Evolutionary conservation across 495 filamentous ascomycete genomes (phyloP).

Genomic region (Penicillium maclennaniae): DNA sequence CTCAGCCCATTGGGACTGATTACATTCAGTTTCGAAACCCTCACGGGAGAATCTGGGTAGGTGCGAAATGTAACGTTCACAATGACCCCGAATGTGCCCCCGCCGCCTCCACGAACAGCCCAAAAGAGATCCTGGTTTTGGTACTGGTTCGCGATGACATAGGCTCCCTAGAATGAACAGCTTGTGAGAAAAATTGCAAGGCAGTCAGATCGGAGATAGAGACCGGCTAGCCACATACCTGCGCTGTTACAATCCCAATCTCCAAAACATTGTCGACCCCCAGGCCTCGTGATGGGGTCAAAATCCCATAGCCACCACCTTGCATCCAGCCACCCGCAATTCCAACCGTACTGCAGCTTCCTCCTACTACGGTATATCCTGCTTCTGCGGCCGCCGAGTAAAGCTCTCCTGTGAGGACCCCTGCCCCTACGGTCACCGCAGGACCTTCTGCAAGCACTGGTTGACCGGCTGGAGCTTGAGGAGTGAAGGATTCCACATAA

Average conservation of each 20-base stretch:
- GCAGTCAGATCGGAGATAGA: too few species aligned
- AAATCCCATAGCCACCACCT: slow-evolving; percentile 51
- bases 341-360: slow-evolving; percentile 36
- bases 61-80: slow-evolving; percentile 37
- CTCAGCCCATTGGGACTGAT: background rate
- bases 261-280: slow-evolving; percentile 48
- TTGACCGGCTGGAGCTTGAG: slow-evolving; percentile 23
- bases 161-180: too few species aligned
- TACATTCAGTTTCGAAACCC: background rate
- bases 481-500: slow-evolving; percentile 39
- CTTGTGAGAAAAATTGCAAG: too few species aligned
- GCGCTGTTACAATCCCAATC: slow-evolving; percentile 30
- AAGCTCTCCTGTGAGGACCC: background rate
- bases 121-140: slow-evolving; percentile 54
- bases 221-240: too few species aligned
- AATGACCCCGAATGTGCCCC: slow-evolving; percentile 48
- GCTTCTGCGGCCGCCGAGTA: slow-evolving; percentile 30
- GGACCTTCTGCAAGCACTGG: background rate
- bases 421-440: background rate
- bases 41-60: background rate
- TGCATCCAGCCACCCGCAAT: slow-evolving; percentile 51
- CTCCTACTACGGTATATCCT: slow-evolving; percentile 41
- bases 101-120: slow-evolving; percentile 44
- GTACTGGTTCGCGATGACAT: background rate
- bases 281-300: slow-evolving; percentile 41